Conservation (phyloP, 177 flowering plant genomes). For the Tripterygium wilfordii region DNA sequence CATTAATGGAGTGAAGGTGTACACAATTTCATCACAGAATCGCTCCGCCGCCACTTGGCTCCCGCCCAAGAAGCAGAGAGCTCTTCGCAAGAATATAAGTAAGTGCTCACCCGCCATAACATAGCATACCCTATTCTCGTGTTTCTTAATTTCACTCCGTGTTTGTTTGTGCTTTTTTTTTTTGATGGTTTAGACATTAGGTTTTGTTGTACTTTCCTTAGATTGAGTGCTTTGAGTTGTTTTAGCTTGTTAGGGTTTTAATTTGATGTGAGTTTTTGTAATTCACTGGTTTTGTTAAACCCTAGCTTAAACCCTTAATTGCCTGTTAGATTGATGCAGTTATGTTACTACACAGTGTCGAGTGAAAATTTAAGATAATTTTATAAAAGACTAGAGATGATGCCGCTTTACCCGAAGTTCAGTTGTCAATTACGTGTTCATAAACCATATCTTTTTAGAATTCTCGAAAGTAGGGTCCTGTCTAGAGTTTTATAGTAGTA, state of each 20-base stretch:
- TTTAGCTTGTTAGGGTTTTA: not conserved
- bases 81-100: slow-evolving; percentile 71
- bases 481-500: not conserved
- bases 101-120: not conserved
- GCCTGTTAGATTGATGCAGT: too few species aligned
- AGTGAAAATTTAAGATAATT: not conserved
- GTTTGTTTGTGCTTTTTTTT: too few species aligned
- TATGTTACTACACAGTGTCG: not conserved
- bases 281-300: not conserved
- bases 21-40: slow-evolving; percentile 51
- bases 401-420: too few species aligned
- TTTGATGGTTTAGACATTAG: not conserved
- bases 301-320: not conserved
- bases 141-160: not conserved
- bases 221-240: too few species aligned
- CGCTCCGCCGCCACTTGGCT: slow-evolving; percentile 70
- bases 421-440: too few species aligned
- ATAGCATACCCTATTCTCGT: not conserved
- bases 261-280: too few species aligned
- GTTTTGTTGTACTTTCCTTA: too few species aligned
- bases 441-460: too few species aligned
- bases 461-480: too few species aligned
- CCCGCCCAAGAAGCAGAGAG: slow-evolving; percentile 58
- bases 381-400: too few species aligned
- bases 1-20: slow-evolving; percentile 78